Base-by-base conservation (phyloP, 805 yeast species). In the Danielia oregonensis region DNA sequence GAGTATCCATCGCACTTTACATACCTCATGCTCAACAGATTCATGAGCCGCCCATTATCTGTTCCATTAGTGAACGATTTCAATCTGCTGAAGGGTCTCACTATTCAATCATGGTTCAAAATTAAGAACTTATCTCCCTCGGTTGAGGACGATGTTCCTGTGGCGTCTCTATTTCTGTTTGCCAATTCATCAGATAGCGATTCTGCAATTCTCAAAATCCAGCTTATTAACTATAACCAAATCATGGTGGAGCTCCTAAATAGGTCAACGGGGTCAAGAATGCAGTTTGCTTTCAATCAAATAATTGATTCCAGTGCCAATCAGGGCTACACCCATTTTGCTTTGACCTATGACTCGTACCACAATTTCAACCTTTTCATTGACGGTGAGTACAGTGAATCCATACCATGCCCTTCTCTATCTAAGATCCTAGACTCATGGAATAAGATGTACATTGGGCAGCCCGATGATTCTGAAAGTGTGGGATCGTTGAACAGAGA, bases 381-480 rank as follows among this genome's bases (percentile, higher is more conserved):
- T 10, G 69, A 77, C 43, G 79, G 80, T 0, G 72, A 73, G 24
- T 69, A 68, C 35, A 57, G 64, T 24, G 71, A 68, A 37, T 61
- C 64, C 11, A 63, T 65, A 12, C 70, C 71, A 2, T 58, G 66
- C 33, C 61, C 68, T 1, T 54, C 57, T 5, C 37, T 59, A 3
- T 44, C 51, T 25, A 60, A 59, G 28, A 44, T 48, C 16, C 36
- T 58, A 4, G 43, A 48, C 10, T 35, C 44, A 5, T 68, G 68
- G 69, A 55, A 62, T 42, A 65, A 65, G 36, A 30, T 65, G 1
- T 58, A 59, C 32, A 48, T 65, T n/a, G 69, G 70, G 6, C 51
- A 52, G 24, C 28, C 15, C 13, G 8, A 11, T 5, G 17, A 10
- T 6, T 7, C 11, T 5, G 42, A 38, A 4, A 48, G 38, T 5